Evolutionary conservation across 345 rosid genomes (phyloP).

Genomic region (Geranium rotundifolium): DNA sequence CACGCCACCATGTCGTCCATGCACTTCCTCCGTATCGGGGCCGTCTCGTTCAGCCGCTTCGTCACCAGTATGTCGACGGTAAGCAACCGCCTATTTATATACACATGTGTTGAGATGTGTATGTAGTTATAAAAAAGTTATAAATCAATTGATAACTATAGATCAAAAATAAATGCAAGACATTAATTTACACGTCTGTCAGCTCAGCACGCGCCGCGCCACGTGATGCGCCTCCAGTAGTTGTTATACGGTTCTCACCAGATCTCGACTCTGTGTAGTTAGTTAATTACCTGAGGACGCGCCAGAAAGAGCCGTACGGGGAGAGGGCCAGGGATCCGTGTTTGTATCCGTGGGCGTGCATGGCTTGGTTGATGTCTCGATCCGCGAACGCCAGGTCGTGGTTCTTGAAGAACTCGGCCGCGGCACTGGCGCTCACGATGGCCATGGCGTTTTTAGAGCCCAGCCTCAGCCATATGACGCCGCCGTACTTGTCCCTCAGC

Average conservation of each 20-base stretch:
- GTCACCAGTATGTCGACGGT: constrained; percentile 2
- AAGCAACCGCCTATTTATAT: constrained; percentile 9
- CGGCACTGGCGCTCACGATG: constrained; percentile 11
- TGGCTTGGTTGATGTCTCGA: background rate
- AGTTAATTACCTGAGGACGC: no score
- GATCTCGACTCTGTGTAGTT: no score
- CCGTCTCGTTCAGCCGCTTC: constrained; percentile 10
- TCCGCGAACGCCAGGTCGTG: constrained; percentile 10
- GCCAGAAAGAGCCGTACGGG: constrained; percentile 10
- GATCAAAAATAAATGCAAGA: no score
- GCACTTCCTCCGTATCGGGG: background rate
- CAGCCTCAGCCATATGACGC: no score
- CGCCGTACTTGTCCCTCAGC: no score
- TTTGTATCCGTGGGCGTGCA: constrained; percentile 9
- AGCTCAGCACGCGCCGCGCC: no score
- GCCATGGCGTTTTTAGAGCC: constrained; percentile 13
- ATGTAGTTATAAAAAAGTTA: no score
- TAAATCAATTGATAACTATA: no score
- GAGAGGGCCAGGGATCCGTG: constrained; percentile 2
- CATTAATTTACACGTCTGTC: no score
- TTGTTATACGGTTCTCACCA: no score
- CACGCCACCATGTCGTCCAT: constrained; percentile 3
- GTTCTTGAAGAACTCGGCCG: constrained; percentile 16
- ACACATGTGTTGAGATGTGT: no score
- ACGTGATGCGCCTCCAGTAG: no score